phyloP scores from a whole-genome alignment of 164 flowering plant genomes.

The Magnolia changhungtana region DNA sequence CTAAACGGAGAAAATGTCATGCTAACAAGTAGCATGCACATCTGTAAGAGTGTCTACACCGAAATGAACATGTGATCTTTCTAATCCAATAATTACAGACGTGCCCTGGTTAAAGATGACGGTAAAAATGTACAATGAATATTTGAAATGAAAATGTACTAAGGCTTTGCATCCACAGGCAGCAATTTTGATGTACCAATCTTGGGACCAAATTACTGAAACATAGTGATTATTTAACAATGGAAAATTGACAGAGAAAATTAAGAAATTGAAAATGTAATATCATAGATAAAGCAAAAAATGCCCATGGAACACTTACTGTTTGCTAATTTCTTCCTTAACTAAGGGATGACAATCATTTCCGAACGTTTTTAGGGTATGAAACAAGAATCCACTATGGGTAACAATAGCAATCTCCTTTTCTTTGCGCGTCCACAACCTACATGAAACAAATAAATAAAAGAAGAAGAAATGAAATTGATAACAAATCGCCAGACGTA shows the following conservation, averaged over 20 bases:
- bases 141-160: no score
- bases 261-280: background rate
- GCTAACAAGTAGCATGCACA: no score
- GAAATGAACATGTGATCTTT: no score
- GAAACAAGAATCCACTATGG: conserved; percentile 77
- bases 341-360: conserved; percentile 58
- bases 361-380: conserved; percentile 52
- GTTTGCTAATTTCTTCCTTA: conserved; percentile 58
- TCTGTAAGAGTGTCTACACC: no score
- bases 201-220: no score
- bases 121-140: no score
- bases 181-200: no score
- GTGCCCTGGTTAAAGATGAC: no score
- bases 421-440: conserved; percentile 86
- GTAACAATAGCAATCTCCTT: conserved; percentile 87
- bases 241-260: background rate
- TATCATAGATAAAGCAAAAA: background rate
- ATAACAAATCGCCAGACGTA: background rate
- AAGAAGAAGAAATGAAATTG: background rate
- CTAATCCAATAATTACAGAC: no score
- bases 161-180: no score
- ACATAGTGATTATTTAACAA: no score
- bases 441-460: conserved; percentile 18
- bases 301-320: conserved; percentile 41
- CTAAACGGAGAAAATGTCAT: no score